Evolutionary conservation across 306 rosid species (phyloP).

Genomic region (Ochetophila trinervis): DNA sequence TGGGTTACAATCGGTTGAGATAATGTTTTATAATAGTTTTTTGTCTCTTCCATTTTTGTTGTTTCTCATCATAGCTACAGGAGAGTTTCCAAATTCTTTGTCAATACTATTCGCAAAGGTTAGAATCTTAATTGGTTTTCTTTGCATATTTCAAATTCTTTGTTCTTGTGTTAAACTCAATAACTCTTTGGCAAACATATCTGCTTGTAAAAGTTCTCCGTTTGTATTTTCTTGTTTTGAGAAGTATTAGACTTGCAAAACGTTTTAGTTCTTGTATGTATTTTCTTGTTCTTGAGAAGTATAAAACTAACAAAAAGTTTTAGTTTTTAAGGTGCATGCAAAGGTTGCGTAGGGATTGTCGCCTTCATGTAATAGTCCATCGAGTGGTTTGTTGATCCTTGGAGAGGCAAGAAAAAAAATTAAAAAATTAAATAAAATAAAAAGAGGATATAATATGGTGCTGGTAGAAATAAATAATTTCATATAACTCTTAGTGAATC

Average conservation of each 20-base stretch:
- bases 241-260: background rate
- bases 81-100: constrained; percentile 87
- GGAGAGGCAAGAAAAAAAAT: no score
- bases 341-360: no score
- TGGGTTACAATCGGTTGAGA: constrained; percentile 86
- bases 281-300: constrained; percentile 2
- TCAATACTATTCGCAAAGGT: constrained; percentile 76
- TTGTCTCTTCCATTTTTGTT: constrained; percentile 86
- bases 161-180: background rate
- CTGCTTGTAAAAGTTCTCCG: constrained; percentile 2
- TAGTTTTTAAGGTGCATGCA: no score
- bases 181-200: constrained; percentile 7
- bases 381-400: no score
- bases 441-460: no score
- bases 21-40: constrained; percentile 93
- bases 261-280: background rate
- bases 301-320: background rate
- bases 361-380: no score
- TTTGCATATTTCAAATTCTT: constrained; percentile 17
- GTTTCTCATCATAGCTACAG: constrained; percentile 79
- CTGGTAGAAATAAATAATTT: no score
- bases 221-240: background rate
- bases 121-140: constrained; percentile 27
- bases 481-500: no score
- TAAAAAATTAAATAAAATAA: no score